Base-by-base conservation (phyloP, 1,284 basidiomycete genomes). In the Amylostereum areolatum region DNA sequence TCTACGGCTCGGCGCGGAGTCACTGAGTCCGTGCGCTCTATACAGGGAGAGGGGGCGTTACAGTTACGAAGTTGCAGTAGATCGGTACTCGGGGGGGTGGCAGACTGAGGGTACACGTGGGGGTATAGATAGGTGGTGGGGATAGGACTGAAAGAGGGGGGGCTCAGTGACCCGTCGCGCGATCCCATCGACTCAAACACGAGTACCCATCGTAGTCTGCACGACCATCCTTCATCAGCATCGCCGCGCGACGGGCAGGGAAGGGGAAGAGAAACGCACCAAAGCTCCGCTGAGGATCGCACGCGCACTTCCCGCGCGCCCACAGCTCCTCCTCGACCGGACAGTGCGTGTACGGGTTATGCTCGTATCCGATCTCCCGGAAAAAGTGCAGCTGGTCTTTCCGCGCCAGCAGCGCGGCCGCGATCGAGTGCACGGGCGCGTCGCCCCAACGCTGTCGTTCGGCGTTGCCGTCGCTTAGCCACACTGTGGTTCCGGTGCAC, bases 371-470 rank as follows among this genome's bases (percentile, higher is more conserved):
- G 39, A 83, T 81, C 54, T 80, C 73, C 52, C 76, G 68, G 64
- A 87, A 86, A 66, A 84, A 85, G 57, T 87, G 82, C 45, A 89
- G 77, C 63, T 84, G 74, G 47, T 78, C 71, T 54, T 77, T 80
- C 30, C 68, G 68, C 9, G 76, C 72, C 64, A 89, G 83, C 29
- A 89, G 67, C 4, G 79, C 77, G 0, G 78, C 85, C 8, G 77
- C 87, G 47, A 91, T 86, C 42, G 80, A 82, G 62, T 91, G 88
- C 1, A 91, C 82, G 0, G 87, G 89, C 1, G 89, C 90, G 61
- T 92, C 88, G 37, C 87, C 88, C 85, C 84, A 86, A 36, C 83
- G 73, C 74, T n/a, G n/a, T n/a, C n/a, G n/a, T 77, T 43, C 11
- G 6, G 31, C 28, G n/a, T 29, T 8, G 33, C 9, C 31, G 34